These are phyloP conservation scores for Apiotrichum akiyoshidainum DNA, from an alignment of 1,284 basidiomycete genomes.

Conservation along the genomic window DNA sequence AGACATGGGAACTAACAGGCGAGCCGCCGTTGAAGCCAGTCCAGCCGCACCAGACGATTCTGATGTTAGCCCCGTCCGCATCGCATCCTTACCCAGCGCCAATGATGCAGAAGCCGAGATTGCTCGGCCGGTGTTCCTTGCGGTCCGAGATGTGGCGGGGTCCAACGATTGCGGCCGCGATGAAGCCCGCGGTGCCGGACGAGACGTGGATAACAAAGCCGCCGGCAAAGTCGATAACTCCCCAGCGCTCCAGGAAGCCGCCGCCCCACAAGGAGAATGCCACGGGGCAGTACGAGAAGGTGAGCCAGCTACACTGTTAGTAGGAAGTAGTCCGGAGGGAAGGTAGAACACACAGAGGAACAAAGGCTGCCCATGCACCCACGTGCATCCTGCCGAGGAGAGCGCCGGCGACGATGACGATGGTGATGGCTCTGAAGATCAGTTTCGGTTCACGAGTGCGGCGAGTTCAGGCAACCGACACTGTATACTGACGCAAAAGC, in stretches of 20 bases:
- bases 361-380: slow-evolving; percentile 23
- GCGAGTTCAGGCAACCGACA: too few relatives aligned
- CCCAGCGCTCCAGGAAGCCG: slow-evolving; percentile 21
- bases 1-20: not conserved
- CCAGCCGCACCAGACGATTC: slow-evolving; percentile 21
- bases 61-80: not conserved
- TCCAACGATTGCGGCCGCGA: slow-evolving; percentile 19
- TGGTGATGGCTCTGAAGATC: slow-evolving; percentile 18
- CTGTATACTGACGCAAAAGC: slow-evolving; percentile 16
- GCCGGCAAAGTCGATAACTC: slow-evolving; percentile 27
- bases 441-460: not conserved
- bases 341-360: slow-evolving; percentile 9
- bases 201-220: slow-evolving; percentile 25
- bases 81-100: slow-evolving; percentile 10
- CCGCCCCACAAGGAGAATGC: slow-evolving; percentile 25
- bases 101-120: slow-evolving; percentile 21
- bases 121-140: slow-evolving; percentile 20
- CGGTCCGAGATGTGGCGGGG: slow-evolving; percentile 19
- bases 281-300: slow-evolving; percentile 19
- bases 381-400: slow-evolving; percentile 27
- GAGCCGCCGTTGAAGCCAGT: slow-evolving; percentile 21
- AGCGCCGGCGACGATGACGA: slow-evolving; percentile 24
- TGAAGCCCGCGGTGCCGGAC: slow-evolving; percentile 22
- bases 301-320: slow-evolving; percentile 8
- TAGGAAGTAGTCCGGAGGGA: too few relatives aligned